Evolutionary conservation across 83 land plant species (phyloP).

Genomic region (Picea abies): DNA sequence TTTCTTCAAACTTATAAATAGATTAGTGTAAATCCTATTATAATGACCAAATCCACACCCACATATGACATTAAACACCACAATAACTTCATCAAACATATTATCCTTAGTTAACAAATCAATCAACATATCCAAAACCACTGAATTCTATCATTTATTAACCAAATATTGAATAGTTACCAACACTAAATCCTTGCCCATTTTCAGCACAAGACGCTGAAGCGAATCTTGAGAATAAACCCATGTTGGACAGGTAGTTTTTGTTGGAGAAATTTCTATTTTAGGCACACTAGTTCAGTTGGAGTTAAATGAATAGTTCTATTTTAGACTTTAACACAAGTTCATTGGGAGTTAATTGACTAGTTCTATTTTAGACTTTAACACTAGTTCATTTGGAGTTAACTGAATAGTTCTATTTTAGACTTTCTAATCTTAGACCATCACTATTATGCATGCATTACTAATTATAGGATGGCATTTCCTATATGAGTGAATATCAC

Average conservation of each 20-base stretch:
- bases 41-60: not conserved
- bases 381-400: too few species aligned
- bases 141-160: not conserved
- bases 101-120: not conserved
- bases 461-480: too few species aligned
- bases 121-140: constrained; percentile 9
- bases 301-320: too few species aligned
- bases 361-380: too few species aligned
- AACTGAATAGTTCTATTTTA: too few species aligned
- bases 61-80: not conserved
- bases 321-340: too few species aligned
- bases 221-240: not conserved
- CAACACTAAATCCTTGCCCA: not conserved
- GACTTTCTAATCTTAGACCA: too few species aligned
- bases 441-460: too few species aligned
- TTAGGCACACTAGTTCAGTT: too few species aligned
- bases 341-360: too few species aligned
- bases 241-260: not conserved
- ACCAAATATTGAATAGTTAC: not conserved
- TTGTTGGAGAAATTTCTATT: too few species aligned
- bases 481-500: too few species aligned
- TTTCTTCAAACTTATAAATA: not conserved
- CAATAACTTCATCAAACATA: constrained; percentile 5
- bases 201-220: not conserved
- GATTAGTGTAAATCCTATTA: not conserved